Conservation (phyloP, 345 rosid genomes). For the Eucalyptus erythrocorys region DNA sequence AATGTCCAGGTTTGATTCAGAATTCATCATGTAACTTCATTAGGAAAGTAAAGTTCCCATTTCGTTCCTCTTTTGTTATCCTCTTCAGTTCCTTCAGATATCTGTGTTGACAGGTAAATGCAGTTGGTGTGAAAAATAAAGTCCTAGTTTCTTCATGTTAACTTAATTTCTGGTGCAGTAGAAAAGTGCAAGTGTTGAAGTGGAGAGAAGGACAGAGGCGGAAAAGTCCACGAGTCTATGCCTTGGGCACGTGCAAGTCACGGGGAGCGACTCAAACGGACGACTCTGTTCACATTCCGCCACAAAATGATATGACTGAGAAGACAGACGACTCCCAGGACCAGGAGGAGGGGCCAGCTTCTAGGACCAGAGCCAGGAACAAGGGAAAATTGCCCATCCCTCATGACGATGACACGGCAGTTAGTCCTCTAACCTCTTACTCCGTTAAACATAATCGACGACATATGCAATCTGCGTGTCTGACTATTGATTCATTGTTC, state of each 20-base stretch:
- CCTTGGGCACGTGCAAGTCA: constrained; percentile 20
- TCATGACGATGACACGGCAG: not conserved
- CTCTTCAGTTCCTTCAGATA: not conserved
- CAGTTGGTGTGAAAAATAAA: not conserved
- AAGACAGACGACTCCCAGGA: not conserved
- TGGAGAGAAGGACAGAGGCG: constrained; percentile 35
- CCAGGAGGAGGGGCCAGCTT: not conserved
- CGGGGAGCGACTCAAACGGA: constrained; percentile 4
- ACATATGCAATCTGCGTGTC: not conserved
- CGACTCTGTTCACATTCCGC: not conserved
- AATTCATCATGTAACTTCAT: not conserved
- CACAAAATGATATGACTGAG: not conserved
- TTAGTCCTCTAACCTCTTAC: not conserved
- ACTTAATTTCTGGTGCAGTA: not conserved
- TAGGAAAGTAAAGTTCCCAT: not conserved
- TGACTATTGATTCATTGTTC: not conserved
- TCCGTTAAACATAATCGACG: not conserved
- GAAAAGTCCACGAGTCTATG: constrained; percentile 33
- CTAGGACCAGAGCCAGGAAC: not conserved
- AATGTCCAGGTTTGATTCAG: not conserved
- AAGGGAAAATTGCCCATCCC: not conserved
- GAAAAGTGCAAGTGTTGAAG: constrained; percentile 17
- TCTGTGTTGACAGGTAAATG: not conserved
- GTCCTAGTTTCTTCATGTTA: not conserved
- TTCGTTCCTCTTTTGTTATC: not conserved